Base-by-base conservation (phyloP, 371 early-diverging fungal species). In the Rhizopus stolonifer region DNA sequence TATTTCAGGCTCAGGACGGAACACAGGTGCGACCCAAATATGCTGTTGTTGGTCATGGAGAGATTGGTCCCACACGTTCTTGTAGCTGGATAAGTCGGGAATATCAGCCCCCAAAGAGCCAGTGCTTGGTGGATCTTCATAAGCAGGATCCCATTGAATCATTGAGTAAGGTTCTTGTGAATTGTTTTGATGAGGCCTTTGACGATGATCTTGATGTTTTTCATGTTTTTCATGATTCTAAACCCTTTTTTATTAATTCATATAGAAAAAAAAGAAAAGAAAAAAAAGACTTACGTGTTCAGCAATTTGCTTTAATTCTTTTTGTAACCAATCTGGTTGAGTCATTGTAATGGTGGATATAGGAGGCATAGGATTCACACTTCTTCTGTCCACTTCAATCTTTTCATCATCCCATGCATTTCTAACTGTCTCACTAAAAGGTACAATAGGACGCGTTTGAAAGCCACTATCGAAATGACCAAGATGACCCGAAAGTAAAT, bases 391-490 rank as follows among this genome's bases (percentile, higher is more conserved):
- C 31, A 65, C 58, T 34, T 54, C 55, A 42, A 58, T 65, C 49
- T 36, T 54, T 54, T 40, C 45, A 17, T 60, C 64, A 49, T 52
- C 70, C 78, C 58, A 72, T 19, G 66, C 70, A 65, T 60, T 78
- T 49, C 19, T 49, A 31, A 46, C 49, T 14, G 45, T 56, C 63
- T 54, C 61, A 42, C 66, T 71, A 62, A 48, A 62, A 17, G 46
- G 55, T 3, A 49, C 54, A 47, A 65, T 58, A 39, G 66, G 65
- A 1, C 42, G 39, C 15, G 60, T 65, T 23, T 60, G 60, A 24
- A 65, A 60, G 0, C 56, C 60, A 42, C 15, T 36, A 48, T 56
- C 54, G 40, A 56, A 56, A 19, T 10, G 31, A 29, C 8, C 18
- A 22, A 43, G 19, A 34, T 40, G 32, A 5, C 56, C 60, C 2